Conservation (phyloP, 257 asterid genomes). For the Solanum paucissectum region DNA sequence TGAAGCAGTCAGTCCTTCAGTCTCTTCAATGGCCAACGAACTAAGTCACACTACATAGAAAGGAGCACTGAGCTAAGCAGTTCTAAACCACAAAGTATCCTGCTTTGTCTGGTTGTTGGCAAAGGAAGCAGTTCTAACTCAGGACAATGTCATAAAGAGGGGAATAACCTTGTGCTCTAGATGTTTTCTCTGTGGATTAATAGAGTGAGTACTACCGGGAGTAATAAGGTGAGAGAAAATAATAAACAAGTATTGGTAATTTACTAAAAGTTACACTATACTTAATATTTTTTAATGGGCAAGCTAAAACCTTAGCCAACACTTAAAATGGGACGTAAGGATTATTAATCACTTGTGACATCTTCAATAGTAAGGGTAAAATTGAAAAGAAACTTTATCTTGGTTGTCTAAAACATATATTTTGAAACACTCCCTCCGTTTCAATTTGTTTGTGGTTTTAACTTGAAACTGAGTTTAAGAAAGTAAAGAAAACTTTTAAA, state of each 20-base stretch:
- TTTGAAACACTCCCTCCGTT: not conserved
- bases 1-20: not conserved
- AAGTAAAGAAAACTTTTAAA: not conserved
- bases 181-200: not conserved
- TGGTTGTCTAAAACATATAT: not conserved
- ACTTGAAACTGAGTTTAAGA: not conserved
- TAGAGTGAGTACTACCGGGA: not conserved
- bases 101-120: not conserved
- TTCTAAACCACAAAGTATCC: not conserved
- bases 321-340: not conserved
- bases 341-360: not conserved
- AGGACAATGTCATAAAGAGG: not conserved
- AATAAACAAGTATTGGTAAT: not conserved
- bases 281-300: not conserved
- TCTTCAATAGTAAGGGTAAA: not conserved
- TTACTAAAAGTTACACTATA: not conserved
- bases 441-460: no score
- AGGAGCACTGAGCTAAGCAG: not conserved
- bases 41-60: not conserved
- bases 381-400: not conserved
- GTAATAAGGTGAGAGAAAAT: not conserved
- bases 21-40: not conserved
- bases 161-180: not conserved
- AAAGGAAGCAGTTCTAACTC: not conserved
- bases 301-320: not conserved